These are phyloP conservation scores for Rhizopogon roseolus DNA, from an alignment of 768 basidiomycete species.

Conservation along the genomic window DNA sequence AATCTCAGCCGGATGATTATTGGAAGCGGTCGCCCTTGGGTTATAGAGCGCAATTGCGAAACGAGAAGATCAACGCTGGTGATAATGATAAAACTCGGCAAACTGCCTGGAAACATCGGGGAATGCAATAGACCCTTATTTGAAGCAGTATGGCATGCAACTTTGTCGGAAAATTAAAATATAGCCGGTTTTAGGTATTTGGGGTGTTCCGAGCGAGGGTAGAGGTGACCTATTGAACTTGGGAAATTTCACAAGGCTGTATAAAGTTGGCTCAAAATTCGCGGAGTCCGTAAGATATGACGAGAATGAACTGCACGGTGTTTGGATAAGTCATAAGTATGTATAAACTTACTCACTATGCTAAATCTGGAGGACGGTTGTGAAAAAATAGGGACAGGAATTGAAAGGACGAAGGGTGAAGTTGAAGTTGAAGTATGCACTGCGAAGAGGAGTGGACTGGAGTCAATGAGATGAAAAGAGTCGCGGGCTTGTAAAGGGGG, in stretches of 20 bases:
- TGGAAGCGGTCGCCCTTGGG: neutral
- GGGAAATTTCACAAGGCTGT: neutral
- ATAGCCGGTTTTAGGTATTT: neutral
- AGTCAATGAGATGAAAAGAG: neutral
- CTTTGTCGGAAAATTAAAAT: neutral
- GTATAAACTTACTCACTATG: neutral
- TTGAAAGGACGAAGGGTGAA: neutral
- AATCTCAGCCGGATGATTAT: neutral
- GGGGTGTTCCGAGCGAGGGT: neutral
- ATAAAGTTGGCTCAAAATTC: neutral
- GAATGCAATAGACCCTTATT: neutral
- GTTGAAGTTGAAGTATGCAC: neutral
- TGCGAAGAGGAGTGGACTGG: too few species aligned
- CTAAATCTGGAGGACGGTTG: neutral
- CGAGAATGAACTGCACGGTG: neutral
- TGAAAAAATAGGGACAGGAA: neutral
- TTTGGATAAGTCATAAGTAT: neutral
- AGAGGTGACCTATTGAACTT: neutral
- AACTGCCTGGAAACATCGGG: neutral
- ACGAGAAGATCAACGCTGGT: neutral
- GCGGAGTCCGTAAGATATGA: conserved; percentile 1
- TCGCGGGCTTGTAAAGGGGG: neutral
- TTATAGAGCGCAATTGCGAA: neutral
- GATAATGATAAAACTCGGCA: neutral
- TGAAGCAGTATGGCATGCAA: neutral